Conservation (phyloP, 768 basidiomycete genomes). For the Suillus weaverae region DNA sequence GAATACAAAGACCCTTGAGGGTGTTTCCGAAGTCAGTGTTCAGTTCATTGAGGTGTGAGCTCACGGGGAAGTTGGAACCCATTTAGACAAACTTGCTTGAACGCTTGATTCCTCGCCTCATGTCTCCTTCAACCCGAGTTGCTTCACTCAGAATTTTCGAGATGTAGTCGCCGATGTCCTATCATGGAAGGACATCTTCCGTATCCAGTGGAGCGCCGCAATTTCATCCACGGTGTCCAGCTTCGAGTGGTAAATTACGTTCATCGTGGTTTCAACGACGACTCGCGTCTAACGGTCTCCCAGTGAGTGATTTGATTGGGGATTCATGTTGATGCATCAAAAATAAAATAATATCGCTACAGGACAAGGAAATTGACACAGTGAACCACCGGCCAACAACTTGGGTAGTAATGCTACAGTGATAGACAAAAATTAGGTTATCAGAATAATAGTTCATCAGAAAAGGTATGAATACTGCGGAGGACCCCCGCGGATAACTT, state of each 20-base stretch:
- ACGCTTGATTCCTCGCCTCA: not conserved
- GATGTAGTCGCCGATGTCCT: too few relatives aligned
- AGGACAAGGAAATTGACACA: not conserved
- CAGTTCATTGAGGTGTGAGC: not conserved
- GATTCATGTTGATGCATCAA: not conserved
- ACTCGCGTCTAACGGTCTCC: not conserved
- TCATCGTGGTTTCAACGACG: not conserved
- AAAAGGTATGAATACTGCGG: not conserved
- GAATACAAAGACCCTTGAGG: not conserved
- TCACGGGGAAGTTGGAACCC: not conserved
- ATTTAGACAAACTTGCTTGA: too few relatives aligned
- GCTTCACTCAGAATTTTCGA: too few relatives aligned
- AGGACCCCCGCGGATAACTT: conserved; percentile 9
- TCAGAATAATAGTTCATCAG: not conserved
- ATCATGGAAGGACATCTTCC: too few relatives aligned
- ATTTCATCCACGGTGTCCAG: not conserved
- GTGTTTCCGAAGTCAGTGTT: not conserved
- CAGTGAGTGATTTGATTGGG: not conserved
- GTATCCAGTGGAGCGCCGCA: not conserved
- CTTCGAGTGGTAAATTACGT: not conserved
- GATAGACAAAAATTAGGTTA: not conserved
- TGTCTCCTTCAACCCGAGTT: not conserved
- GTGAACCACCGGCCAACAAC: not conserved
- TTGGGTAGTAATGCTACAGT: not conserved
- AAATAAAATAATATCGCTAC: not conserved